These are phyloP conservation scores for Chamaenerion angustifolium DNA, from an alignment of 345 rosid genomes.

Conservation along the genomic window DNA sequence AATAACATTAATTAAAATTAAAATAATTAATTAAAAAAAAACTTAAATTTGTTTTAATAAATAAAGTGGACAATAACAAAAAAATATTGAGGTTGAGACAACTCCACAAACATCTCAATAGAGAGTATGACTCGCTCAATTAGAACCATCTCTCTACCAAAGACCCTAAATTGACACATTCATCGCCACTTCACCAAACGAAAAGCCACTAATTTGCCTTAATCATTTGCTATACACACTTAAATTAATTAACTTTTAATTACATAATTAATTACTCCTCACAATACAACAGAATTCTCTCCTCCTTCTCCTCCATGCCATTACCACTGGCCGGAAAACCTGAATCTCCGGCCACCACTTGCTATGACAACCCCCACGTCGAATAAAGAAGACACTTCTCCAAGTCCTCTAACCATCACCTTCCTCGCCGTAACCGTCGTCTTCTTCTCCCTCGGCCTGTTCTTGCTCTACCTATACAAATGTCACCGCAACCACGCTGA, in stretches of 20 bases:
- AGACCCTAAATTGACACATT: slow-evolving; percentile 8
- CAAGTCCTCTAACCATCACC: slow-evolving; percentile 38
- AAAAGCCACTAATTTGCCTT: slow-evolving; percentile 4
- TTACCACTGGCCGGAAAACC: slow-evolving; percentile 42
- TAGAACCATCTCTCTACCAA: slow-evolving; percentile 11
- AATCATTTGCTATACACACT: slow-evolving; percentile 3
- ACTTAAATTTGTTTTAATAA: no score
- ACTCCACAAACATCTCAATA: no score
- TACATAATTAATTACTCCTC: background rate
- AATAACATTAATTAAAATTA: no score
- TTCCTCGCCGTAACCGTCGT: slow-evolving; percentile 41
- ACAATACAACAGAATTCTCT: background rate
- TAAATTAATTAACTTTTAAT: slow-evolving; percentile 14
- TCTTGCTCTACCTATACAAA: slow-evolving; percentile 49
- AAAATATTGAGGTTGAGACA: no score
- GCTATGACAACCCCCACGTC: slow-evolving; percentile 20
- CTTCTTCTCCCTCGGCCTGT: slow-evolving; percentile 50
- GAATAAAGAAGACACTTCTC: slow-evolving; percentile 5
- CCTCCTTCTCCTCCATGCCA: slow-evolving; percentile 20
- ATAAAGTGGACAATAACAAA: no score
- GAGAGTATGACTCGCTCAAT: slow-evolving; percentile 35
- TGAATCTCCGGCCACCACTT: slow-evolving; percentile 21
- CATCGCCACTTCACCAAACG: slow-evolving; percentile 20
- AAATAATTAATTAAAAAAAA: no score
- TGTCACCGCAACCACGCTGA: slow-evolving; percentile 12